A percentile compares a stretch with the other conserved stretches of the same genome.
Conservation (phyloP, 176 grass and related monocot genomes). For the Calamus simplicifolius region DNA sequence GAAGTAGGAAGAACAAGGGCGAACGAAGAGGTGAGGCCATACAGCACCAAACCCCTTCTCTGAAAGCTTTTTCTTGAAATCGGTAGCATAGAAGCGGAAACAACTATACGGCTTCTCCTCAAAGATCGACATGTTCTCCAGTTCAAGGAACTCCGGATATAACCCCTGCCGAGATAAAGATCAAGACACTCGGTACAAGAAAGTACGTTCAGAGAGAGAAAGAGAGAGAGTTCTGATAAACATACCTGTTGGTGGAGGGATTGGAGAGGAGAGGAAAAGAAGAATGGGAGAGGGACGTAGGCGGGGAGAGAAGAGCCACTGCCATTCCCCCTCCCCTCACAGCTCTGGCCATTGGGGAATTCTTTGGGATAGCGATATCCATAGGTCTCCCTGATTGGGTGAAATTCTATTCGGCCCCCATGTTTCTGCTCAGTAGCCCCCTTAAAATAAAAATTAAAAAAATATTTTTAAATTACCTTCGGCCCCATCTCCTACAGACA, state of each 20-base stretch:
- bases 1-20: constrained; percentile 30
- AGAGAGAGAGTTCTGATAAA: not conserved
- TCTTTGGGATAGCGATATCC: too few species aligned
- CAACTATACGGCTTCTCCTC: constrained; percentile 14
- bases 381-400: too few species aligned
- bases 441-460: too few species aligned
- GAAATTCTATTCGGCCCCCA: too few species aligned
- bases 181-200: not conserved
- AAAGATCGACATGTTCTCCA: not conserved
- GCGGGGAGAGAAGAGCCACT: constrained; percentile 37
- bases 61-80: constrained; percentile 19
- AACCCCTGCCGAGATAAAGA: not conserved
- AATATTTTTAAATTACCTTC: too few species aligned
- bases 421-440: too few species aligned
- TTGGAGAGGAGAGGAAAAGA: constrained; percentile 8
- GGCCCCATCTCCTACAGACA: too few species aligned
- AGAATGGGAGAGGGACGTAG: constrained; percentile 8
- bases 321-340: not conserved
- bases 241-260: not conserved
- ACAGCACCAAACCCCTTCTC: constrained; percentile 64
- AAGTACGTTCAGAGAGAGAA: not conserved
- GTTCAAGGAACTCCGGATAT: too few species aligned
- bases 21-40: constrained; percentile 44
- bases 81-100: constrained; percentile 23
- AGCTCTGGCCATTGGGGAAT: too few species aligned